Conservation (phyloP, 2,329 filamentous ascomycete genomes). For the Cercospora sp. region DNA sequence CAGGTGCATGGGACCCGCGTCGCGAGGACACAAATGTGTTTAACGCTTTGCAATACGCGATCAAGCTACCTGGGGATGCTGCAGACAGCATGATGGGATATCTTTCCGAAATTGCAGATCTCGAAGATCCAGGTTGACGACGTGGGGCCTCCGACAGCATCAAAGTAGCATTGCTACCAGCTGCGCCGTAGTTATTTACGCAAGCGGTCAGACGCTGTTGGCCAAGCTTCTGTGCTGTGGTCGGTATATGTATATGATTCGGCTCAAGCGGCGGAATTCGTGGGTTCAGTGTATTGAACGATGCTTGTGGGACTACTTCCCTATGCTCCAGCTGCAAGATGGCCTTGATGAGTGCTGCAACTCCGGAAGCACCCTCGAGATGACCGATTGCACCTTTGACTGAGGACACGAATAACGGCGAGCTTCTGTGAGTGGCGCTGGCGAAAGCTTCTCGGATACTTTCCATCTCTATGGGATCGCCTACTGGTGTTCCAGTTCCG, state of each 20-base stretch:
- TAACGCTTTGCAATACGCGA: conserved; percentile 4
- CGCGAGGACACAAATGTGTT: not conserved
- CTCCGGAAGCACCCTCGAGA: conserved; percentile 40
- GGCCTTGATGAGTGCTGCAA: conserved; percentile 39
- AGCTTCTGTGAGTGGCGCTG: not conserved
- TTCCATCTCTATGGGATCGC: conserved; percentile 20
- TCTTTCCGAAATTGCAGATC: not conserved
- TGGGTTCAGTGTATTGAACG: conserved; percentile 19
- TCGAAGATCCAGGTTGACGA: not conserved
- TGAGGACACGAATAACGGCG: conserved; percentile 33
- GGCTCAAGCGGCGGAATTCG: conserved; percentile 4
- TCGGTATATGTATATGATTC: conserved; percentile 10
- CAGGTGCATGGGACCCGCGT: not conserved
- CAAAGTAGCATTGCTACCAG: conserved; percentile 40
- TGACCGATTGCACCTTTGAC: conserved; percentile 43
- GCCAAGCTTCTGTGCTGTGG: conserved; percentile 7
- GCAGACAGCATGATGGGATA: conserved; percentile 9
- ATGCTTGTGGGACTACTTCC: conserved; percentile 36
- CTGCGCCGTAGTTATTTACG: conserved; percentile 44
- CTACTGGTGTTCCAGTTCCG: conserved; percentile 21
- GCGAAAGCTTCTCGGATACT: conserved; percentile 11
- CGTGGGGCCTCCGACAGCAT: conserved; percentile 10
- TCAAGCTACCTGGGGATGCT: not conserved
- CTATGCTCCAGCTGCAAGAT: conserved; percentile 40
- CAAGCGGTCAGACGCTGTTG: conserved; percentile 6